phyloP scores from a whole-genome alignment of 108 stramenopile species.

The Pseudonitzschia pungens region DNA sequence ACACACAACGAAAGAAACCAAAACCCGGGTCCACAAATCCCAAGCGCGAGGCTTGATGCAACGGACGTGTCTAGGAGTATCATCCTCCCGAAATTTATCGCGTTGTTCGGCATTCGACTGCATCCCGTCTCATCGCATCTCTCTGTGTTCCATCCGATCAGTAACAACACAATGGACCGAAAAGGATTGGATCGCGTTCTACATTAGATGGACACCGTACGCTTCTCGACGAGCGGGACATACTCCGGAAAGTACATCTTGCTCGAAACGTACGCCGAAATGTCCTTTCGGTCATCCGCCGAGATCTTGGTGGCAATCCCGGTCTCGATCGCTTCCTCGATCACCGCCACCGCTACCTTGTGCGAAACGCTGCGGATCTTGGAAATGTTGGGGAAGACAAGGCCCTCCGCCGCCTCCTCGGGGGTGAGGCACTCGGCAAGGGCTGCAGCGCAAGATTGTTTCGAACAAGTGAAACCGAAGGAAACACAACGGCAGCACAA shows the following conservation, averaged over 20 bases:
- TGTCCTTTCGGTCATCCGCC: constrained; percentile 53
- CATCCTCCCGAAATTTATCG: no score
- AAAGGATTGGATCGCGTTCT: no score
- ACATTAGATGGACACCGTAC: constrained; percentile 41
- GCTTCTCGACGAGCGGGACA: constrained; percentile 83
- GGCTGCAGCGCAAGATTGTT: constrained; percentile 26
- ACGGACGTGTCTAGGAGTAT: no score
- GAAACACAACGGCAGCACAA: no score
- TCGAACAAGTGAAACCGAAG: neutral
- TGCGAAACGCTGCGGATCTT: constrained; percentile 88
- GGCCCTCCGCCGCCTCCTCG: constrained; percentile 78
- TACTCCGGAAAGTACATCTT: constrained; percentile 91
- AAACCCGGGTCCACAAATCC: no score
- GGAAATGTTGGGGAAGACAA: constrained; percentile 85
- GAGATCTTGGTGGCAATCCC: constrained; percentile 67
- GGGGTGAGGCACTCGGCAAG: constrained; percentile 77
- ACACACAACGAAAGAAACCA: no score
- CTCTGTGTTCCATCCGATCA: no score
- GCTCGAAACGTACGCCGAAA: constrained; percentile 61
- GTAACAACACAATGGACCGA: no score
- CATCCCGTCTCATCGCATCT: no score
- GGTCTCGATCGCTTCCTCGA: constrained; percentile 78
- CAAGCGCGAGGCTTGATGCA: no score
- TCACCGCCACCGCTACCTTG: constrained; percentile 84
- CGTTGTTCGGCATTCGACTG: no score